A percentile compares a stretch with the other conserved stretches of the same genome.
Conservation (phyloP, 1,284 basidiomycete species). For the Cryptococcus sp. region DNA sequence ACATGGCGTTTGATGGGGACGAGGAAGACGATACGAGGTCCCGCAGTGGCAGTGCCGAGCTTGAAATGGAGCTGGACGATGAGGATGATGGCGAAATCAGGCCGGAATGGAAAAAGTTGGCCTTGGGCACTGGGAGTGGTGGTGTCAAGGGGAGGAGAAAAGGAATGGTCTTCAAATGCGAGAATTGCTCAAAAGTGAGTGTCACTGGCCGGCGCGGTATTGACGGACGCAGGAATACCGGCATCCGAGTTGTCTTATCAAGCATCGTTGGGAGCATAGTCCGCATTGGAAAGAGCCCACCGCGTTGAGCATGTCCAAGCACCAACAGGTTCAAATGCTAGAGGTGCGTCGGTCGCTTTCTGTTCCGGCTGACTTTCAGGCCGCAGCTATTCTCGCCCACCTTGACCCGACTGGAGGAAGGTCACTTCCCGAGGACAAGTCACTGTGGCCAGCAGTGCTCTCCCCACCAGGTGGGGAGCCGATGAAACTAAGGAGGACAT, state of each 20-base stretch:
- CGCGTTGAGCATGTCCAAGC: conserved; percentile 89
- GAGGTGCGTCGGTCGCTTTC: conserved; percentile 55
- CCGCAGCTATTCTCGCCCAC: conserved; percentile 88
- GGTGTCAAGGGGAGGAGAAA: conserved; percentile 56
- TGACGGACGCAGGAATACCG: conserved; percentile 65
- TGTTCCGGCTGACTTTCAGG: conserved; percentile 49
- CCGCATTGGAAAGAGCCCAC: conserved; percentile 95
- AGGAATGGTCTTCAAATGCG: conserved; percentile 81
- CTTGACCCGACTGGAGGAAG: conserved; percentile 59
- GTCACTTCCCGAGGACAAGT: conserved; percentile 86
- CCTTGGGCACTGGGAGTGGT: conserved; percentile 43
- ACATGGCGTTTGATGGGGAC: conserved; percentile 41
- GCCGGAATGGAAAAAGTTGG: conserved; percentile 34
- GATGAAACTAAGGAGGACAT: conserved; percentile 23
- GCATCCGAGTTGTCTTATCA: conserved; percentile 89
- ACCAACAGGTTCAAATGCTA: conserved; percentile 94
- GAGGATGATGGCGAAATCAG: conserved; percentile 18
- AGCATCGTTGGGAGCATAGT: conserved; percentile 96
- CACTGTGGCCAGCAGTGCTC: conserved; percentile 57
- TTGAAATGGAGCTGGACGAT: conserved; percentile 38
- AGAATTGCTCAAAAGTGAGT: conserved; percentile 78
- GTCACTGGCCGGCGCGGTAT: neutral
- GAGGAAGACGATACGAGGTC: conserved; percentile 25
- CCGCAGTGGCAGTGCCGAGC: conserved; percentile 24
- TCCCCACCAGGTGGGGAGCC: conserved; percentile 45